Conservation (phyloP, 83 land plant species). For the Diphasiastrum complanatum region DNA sequence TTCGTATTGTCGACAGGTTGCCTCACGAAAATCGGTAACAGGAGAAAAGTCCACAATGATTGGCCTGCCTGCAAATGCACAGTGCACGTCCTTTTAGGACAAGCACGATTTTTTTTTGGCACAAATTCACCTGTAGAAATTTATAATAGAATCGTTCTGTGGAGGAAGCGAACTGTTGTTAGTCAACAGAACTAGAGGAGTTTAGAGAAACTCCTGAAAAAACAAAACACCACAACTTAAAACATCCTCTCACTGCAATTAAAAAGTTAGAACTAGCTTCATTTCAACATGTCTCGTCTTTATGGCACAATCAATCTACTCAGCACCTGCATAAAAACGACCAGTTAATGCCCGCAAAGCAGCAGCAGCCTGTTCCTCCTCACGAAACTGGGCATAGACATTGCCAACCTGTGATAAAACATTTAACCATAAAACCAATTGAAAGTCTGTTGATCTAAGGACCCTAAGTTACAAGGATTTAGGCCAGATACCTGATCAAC, state of each 20-base stretch:
- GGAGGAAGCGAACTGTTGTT: no score
- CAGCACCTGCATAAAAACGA: slow-evolving; percentile 67
- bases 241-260: no score
- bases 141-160: no score
- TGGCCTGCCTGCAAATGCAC: slow-evolving; percentile 46
- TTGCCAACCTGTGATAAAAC: slow-evolving; percentile 46
- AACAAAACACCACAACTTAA: no score
- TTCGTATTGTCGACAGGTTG: slow-evolving; percentile 77
- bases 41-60: slow-evolving; percentile 85
- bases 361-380: slow-evolving; percentile 81
- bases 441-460: not conserved
- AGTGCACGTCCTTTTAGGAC: no score
- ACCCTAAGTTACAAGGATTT: not conserved
- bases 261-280: no score
- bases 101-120: no score
- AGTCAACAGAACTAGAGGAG: no score
- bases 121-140: no score
- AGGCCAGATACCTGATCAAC: not conserved
- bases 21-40: slow-evolving; percentile 82
- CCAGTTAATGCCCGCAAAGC: slow-evolving; percentile 62
- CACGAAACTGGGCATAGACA: slow-evolving; percentile 77
- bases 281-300: no score
- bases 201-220: no score
- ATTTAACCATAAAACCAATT: not conserved
- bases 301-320: no score